Evolutionary conservation across 257 asterid species (phyloP), one percentile per base, ranked within the genome.

Genomic region (Primulina eburnea): DNA sequence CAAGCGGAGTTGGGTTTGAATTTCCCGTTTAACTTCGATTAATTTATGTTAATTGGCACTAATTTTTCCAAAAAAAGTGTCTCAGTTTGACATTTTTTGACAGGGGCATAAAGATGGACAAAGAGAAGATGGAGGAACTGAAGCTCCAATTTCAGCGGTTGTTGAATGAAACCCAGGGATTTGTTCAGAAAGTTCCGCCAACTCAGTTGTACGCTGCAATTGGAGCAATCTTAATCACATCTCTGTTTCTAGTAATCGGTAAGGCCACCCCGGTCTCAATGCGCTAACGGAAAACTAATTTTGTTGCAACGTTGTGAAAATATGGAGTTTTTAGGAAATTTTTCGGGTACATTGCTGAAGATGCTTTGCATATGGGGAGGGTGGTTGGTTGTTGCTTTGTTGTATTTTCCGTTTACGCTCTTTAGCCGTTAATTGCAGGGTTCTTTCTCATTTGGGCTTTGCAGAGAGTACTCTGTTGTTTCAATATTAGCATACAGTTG

Each of bases 111-210:
- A 16, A 47, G 59, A 83, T 84, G 89, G 83, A 82, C 21, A 78
- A 69, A 50, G 93, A 82, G 77, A 79, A 82, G 78, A 5, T 87
- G 9, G 92, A 75, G 64, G 77, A 77, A 71, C 40, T 85, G 76
- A 87, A 82, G 85, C 78, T 77, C 73, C 86, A 83, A 67, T 43
- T 74, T 66, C 82, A 83, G 65, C 76, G 70, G 53, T 79, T 77
- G 38, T 20, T 76, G 35, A 69, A 65, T 43, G 80, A 84, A 65
- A 64, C 83, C 21, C 83, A 73, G 32, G 82, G 77, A 11, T 79
- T 70, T 50, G 56, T 82, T 70, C 88, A 59, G 43, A 64, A 70
- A 28, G 64, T 84, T 43, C 94, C 96, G 8, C 84, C 83, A 2
- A 38, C 34, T 68, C 94, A 89, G 78, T 78, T 85, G 16, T 78